A percentile compares a stretch with the other conserved stretches of the same genome.
Evolutionary conservation across 768 basidiomycete genomes (phyloP).

Genomic region (Boletus coccyginus): DNA sequence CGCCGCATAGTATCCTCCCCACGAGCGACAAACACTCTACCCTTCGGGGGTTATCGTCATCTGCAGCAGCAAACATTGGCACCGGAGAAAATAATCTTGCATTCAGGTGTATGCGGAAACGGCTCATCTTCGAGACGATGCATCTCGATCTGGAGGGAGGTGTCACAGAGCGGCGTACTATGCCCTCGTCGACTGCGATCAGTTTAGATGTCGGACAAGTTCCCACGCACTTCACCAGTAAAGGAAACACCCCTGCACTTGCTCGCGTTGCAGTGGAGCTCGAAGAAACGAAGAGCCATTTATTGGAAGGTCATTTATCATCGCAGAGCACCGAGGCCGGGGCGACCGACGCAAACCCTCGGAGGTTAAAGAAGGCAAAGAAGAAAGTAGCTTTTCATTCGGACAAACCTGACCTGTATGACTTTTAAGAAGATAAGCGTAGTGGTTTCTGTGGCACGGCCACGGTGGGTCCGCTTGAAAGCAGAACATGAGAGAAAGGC

Average conservation of each 20-base stretch:
- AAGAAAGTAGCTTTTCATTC: conserved; percentile 71
- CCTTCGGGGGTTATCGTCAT: conserved; percentile 73
- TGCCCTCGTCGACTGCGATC: conserved; percentile 36
- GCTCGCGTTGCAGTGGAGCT: conserved; percentile 46
- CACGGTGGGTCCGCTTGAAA: not conserved
- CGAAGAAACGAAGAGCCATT: conserved; percentile 29
- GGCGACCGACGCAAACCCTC: not conserved
- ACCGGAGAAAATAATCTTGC: conserved; percentile 96
- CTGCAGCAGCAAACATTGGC: conserved; percentile 48
- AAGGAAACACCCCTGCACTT: conserved; percentile 16
- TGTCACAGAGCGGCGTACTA: conserved; percentile 70
- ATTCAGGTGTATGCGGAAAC: conserved; percentile 87
- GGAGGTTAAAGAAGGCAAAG: conserved; percentile 45
- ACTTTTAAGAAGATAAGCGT: conserved; percentile 49
- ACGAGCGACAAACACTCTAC: conserved; percentile 81
- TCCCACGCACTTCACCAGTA: conserved; percentile 18
- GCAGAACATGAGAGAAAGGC: not conserved
- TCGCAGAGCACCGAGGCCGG: conserved; percentile 9
- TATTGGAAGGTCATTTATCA: conserved; percentile 6
- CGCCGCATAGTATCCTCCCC: conserved; percentile 67
- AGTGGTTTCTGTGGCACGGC: not conserved
- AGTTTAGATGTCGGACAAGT: conserved; percentile 15
- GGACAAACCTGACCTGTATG: conserved; percentile 69
- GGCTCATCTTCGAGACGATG: conserved; percentile 87
- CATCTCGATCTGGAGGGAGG: conserved; percentile 89